phyloP scores from a whole-genome alignment of 805 yeast genomes.

The Helenozyma rhizophorensis region DNA sequence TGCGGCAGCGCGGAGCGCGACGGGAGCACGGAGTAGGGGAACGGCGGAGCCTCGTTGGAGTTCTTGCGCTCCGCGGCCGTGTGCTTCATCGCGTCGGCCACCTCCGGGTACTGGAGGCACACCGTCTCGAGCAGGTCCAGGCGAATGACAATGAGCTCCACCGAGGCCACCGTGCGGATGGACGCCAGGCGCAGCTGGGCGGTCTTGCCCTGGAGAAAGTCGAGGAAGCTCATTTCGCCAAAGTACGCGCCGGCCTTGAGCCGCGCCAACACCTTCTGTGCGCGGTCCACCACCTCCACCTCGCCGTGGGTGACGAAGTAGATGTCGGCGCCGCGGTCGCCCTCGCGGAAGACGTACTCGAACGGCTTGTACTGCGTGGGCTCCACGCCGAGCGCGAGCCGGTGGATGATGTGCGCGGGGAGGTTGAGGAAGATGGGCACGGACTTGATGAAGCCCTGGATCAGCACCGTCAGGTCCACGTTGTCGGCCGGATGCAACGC shows the following conservation, averaged over 20 bases:
- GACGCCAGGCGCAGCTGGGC: conserved; percentile 51
- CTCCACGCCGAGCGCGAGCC: conserved; percentile 60
- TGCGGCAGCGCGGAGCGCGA: not conserved
- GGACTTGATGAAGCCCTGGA: conserved; percentile 54
- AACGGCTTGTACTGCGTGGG: conserved; percentile 50
- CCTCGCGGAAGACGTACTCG: conserved; percentile 57
- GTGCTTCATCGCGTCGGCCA: conserved; percentile 53
- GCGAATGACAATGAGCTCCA: conserved; percentile 57
- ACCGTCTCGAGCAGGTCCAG: conserved; percentile 51
- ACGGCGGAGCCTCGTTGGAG: conserved; percentile 7
- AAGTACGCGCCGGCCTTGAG: conserved; percentile 61
- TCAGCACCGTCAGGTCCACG: conserved; percentile 52
- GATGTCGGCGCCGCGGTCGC: conserved; percentile 58
- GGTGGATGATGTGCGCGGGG: conserved; percentile 58
- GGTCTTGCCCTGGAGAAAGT: conserved; percentile 33
- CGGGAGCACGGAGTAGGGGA: conserved; percentile 2
- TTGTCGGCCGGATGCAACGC: conserved; percentile 16
- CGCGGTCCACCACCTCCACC: conserved; percentile 55
- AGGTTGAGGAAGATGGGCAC: conserved; percentile 56
- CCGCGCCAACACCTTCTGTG: conserved; percentile 50
- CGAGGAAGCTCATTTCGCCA: conserved; percentile 72
- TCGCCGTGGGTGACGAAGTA: conserved; percentile 66
- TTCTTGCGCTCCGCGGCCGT: conserved; percentile 53
- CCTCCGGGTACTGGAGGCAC: conserved; percentile 53
- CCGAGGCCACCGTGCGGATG: conserved; percentile 56